A percentile compares a stretch with the other conserved stretches of the same genome.
phyloP scores from a whole-genome alignment of 2,329 filamentous ascomycete genomes.

The Colletotrichum sp. region DNA sequence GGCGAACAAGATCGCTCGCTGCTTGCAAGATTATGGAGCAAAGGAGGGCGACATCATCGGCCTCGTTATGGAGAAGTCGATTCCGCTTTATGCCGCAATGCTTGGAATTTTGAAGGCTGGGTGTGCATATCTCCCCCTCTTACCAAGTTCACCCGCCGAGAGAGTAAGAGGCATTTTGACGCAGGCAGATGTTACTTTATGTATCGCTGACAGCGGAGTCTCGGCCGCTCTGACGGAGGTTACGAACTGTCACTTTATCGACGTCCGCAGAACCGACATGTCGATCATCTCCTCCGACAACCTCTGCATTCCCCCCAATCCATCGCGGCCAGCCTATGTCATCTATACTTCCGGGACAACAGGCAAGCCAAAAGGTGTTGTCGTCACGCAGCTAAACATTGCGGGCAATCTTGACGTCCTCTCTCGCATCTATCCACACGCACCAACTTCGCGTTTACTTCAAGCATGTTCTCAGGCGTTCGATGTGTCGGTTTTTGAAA shows the following conservation, averaged over 20 bases:
- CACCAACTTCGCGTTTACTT: conserved; percentile 63
- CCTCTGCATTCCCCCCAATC: conserved; percentile 39
- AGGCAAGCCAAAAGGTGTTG: conserved; percentile 79
- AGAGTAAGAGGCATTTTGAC: conserved; percentile 66
- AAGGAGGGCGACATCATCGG: conserved; percentile 66
- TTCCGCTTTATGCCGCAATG: conserved; percentile 74
- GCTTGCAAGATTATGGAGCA: conserved; percentile 54
- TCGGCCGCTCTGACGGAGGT: conserved; percentile 17
- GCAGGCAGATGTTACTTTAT: conserved; percentile 59
- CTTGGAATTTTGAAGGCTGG: conserved; percentile 77
- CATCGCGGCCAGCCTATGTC: conserved; percentile 70
- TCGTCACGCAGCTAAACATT: conserved; percentile 78
- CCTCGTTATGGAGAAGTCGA: conserved; percentile 79
- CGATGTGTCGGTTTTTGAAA: conserved; percentile 89
- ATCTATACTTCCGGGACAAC: conserved; percentile 88
- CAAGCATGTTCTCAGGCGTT: conserved; percentile 87
- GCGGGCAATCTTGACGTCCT: conserved; percentile 77
- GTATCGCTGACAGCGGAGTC: conserved; percentile 43
- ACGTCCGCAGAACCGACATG: conserved; percentile 36
- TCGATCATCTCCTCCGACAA: conserved; percentile 38
- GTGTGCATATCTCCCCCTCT: conserved; percentile 79
- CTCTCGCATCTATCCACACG: conserved; percentile 67
- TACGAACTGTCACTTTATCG: conserved; percentile 29
- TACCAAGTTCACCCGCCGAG: conserved; percentile 71
- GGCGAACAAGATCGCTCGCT: conserved; percentile 60